These are phyloP conservation scores for Digitaria exilis DNA, from an alignment of 202 grass and related monocot genomes.

Conservation along the genomic window DNA sequence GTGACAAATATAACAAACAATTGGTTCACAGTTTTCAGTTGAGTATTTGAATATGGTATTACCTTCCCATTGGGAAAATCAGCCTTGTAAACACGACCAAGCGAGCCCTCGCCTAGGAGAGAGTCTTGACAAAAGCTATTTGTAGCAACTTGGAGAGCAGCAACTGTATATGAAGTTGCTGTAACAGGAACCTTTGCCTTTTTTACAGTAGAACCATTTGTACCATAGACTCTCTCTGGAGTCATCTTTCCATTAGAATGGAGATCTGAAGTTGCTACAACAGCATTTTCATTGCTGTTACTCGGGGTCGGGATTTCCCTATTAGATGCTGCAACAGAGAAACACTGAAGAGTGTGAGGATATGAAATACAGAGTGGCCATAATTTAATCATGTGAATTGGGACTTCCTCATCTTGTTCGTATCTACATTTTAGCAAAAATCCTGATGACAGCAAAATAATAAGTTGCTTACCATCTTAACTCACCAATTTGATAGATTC, in stretches of 20 bases:
- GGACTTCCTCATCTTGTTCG: neutral
- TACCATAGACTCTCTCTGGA: conserved; percentile 59
- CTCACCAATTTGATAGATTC: neutral
- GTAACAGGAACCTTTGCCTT: conserved; percentile 61
- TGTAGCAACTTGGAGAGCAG: conserved; percentile 94
- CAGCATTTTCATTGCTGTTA: conserved; percentile 45
- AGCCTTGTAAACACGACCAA: conserved; percentile 94
- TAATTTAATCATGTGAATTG: conserved; percentile 1
- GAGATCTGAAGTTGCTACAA: conserved; percentile 49
- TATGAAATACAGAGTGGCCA: conserved; percentile 10
- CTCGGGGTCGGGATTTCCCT: conserved; percentile 48
- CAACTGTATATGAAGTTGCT: conserved; percentile 76
- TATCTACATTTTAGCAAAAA: neutral
- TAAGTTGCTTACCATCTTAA: neutral
- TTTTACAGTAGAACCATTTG: conserved; percentile 57
- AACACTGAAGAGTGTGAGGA: neutral
- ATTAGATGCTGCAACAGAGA: conserved; percentile 52
- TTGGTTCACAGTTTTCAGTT: neutral
- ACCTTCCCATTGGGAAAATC: conserved; percentile 87
- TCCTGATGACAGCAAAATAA: neutral
- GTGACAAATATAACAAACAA: no score
- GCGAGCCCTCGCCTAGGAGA: conserved; percentile 87
- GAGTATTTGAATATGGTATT: neutral
- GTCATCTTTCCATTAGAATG: conserved; percentile 56
- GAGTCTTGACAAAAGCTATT: conserved; percentile 95